Evolutionary conservation across 257 asterid genomes (phyloP).

Genomic region (Avicennia marina): DNA sequence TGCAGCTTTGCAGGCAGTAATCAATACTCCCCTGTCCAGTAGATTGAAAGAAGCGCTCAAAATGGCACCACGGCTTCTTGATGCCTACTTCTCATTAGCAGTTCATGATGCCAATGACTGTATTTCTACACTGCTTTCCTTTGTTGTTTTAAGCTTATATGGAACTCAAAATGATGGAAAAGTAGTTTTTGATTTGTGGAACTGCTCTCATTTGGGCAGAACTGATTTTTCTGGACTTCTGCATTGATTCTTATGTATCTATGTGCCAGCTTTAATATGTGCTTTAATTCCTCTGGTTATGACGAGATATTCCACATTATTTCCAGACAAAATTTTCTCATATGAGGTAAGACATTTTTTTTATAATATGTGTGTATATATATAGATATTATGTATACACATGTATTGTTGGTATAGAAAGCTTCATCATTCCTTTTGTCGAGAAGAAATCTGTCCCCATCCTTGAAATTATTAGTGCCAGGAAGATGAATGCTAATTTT

Average conservation of each 20-base stretch:
- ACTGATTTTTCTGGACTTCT: slow-evolving; percentile 10
- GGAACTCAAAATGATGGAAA: slow-evolving; percentile 3
- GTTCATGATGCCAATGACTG: slow-evolving; percentile 66
- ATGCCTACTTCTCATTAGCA: slow-evolving; percentile 63
- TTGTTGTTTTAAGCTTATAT: slow-evolving; percentile 4
- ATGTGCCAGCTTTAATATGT: slow-evolving; percentile 70
- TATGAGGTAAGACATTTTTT: slow-evolving; percentile 47
- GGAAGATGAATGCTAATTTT: too few relatives aligned
- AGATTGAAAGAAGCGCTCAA: slow-evolving; percentile 74
- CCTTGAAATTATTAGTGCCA: too few relatives aligned
- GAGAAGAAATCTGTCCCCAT: too few relatives aligned
- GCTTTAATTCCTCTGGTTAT: slow-evolving; percentile 79
- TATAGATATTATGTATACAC: too few relatives aligned
- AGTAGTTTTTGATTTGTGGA: not conserved
- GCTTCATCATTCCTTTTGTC: too few relatives aligned
- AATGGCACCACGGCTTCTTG: slow-evolving; percentile 76
- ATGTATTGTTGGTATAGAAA: too few relatives aligned
- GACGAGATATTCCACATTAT: slow-evolving; percentile 77
- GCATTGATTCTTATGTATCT: slow-evolving; percentile 23
- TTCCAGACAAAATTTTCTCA: slow-evolving; percentile 70
- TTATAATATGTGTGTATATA: not conserved
- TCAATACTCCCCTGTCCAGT: slow-evolving; percentile 58
- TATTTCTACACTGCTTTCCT: slow-evolving; percentile 34
- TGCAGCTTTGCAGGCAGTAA: slow-evolving; percentile 65
- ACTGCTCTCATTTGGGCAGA: slow-evolving; percentile 8